phyloP scores from a whole-genome alignment of 1,284 basidiomycete species.

The Sporisorium exsertum region DNA sequence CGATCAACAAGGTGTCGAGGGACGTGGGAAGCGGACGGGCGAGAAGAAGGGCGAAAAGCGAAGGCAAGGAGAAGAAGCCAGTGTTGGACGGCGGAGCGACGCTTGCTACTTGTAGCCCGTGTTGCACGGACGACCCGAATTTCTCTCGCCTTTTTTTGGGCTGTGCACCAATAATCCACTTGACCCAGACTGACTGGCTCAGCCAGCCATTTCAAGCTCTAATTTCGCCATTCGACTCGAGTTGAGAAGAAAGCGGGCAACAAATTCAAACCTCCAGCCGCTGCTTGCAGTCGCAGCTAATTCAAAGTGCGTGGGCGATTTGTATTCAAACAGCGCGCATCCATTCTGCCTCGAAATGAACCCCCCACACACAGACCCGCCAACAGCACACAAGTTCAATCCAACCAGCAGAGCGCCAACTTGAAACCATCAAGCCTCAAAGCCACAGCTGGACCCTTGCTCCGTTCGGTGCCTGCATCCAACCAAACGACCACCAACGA shows the following conservation, averaged over 20 bases:
- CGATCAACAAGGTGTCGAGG: background rate
- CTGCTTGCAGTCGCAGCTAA: background rate
- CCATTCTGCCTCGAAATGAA: background rate
- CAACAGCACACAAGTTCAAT: background rate
- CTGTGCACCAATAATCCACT: background rate
- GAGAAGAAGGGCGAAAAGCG: background rate
- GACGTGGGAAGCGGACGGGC: background rate
- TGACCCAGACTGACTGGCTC: background rate
- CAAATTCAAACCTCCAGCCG: background rate
- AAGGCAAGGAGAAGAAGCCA: background rate
- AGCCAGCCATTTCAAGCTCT: background rate
- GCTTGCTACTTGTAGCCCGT: background rate
- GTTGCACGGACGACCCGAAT: background rate
- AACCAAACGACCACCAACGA: too few relatives aligned
- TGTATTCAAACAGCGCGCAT: background rate
- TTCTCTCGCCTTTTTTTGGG: background rate
- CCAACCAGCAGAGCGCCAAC: background rate
- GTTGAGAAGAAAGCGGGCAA: background rate
- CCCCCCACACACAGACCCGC: background rate
- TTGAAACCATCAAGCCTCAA: background rate
- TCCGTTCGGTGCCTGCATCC: background rate
- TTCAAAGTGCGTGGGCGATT: background rate
- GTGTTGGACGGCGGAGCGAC: background rate
- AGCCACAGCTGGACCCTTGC: background rate
- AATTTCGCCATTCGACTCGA: background rate